Evolutionary conservation across 2,329 filamentous ascomycete genomes (phyloP).

Genomic region (Hymenoscyphus repandus): DNA sequence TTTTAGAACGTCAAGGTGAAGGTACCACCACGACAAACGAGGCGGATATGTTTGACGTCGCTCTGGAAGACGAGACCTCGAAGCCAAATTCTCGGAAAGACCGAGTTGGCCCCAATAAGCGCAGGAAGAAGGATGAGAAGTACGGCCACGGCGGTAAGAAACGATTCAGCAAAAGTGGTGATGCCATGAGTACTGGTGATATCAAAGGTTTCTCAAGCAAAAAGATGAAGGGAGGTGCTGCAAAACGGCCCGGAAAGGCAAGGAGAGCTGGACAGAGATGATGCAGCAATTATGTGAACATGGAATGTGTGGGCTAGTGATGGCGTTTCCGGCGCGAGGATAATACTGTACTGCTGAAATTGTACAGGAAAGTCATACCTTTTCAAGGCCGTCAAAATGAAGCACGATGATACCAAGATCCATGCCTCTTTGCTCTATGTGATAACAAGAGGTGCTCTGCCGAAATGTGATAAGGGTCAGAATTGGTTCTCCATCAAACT

Average conservation of each 20-base stretch:
- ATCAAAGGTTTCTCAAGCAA: conserved; percentile 73
- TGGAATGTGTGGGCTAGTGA: background rate
- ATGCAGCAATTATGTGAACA: conserved; percentile 6
- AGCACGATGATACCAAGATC: no score
- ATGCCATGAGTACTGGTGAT: conserved; percentile 78
- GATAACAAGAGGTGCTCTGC: no score
- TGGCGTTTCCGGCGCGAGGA: no score
- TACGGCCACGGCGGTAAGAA: conserved; percentile 98
- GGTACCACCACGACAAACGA: conserved; percentile 58
- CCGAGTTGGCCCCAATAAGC: conserved; percentile 59
- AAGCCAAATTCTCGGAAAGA: conserved; percentile 36
- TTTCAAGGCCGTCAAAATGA: no score
- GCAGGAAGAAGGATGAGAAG: conserved; percentile 90
- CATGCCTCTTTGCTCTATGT: no score
- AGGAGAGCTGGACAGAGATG: conserved; percentile 30
- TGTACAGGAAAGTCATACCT: no score
- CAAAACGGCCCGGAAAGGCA: conserved; percentile 45
- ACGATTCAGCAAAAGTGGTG: conserved; percentile 81
- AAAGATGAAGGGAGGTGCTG: conserved; percentile 70
- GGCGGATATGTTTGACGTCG: conserved; percentile 86
- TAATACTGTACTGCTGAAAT: no score
- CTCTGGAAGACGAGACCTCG: conserved; percentile 54
- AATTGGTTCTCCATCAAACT: no score
- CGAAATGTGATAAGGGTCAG: no score
- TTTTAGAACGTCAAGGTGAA: conserved; percentile 74